Percentiles rank a stretch among this genome's conserved stretches.
These are phyloP conservation scores for Discostella stelligeroides DNA, from an alignment of 108 stramenopile genomes.

Conservation along the genomic window DNA sequence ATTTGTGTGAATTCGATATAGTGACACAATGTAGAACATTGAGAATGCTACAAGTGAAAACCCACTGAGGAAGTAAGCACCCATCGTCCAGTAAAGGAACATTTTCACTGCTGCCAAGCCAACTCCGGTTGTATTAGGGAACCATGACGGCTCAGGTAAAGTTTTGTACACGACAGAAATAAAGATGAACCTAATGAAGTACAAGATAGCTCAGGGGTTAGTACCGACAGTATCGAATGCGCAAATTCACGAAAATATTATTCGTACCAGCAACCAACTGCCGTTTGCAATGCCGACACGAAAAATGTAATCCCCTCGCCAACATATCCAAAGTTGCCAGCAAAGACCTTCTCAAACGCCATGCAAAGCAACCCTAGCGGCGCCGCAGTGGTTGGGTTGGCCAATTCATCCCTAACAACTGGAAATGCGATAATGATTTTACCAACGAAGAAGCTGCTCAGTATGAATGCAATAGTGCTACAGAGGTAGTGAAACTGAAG, in stretches of 20 bases:
- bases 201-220: too few relatives aligned
- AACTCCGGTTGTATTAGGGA: constrained; percentile 49
- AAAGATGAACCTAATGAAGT: constrained; percentile 66
- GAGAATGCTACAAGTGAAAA: constrained; percentile 37
- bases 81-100: constrained; percentile 42
- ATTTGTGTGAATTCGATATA: constrained; percentile 42
- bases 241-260: too few relatives aligned
- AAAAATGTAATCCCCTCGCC: constrained; percentile 25
- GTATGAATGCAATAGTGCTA: constrained; percentile 32
- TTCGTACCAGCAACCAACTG: constrained; percentile 38
- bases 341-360: constrained; percentile 44
- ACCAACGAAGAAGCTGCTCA: constrained; percentile 26
- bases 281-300: constrained; percentile 26
- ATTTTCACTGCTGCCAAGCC: constrained; percentile 46
- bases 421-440: constrained; percentile 45
- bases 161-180: constrained; percentile 58
- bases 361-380: constrained; percentile 49
- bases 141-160: constrained; percentile 49
- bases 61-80: constrained; percentile 33
- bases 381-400: constrained; percentile 46
- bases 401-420: constrained; percentile 50
- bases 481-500: constrained; percentile 47
- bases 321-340: constrained; percentile 39
- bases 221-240: too few relatives aligned
- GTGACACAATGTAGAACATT: constrained; percentile 45